Base-by-base conservation (phyloP, 2,329 filamentous ascomycete species). In the Ophiostoma ulmi region DNA sequence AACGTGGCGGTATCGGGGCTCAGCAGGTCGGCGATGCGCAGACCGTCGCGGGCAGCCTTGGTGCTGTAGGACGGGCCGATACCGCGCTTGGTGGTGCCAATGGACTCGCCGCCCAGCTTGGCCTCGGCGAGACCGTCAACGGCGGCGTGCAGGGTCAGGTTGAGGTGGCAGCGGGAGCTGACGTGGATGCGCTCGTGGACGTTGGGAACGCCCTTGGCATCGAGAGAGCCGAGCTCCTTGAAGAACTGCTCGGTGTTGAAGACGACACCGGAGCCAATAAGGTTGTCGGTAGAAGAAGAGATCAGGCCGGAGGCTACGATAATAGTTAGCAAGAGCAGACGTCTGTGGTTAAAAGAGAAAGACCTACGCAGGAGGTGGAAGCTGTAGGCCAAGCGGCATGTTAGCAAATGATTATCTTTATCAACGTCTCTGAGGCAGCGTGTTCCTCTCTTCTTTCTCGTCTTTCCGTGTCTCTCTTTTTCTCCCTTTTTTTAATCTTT, bases 211-310 rank as follows among this genome's bases (percentile, higher is more conserved):
- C 78, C 79, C 76, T 82, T 80, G 26, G 76, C 76, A 55, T 81
- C 78, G 11, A 84, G 78, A 41, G 78, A 79, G 6, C 75, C 70
- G 22, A 83, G 77, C 75, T 84, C 81, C 44, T 75, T 77, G 76
- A 82, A 82, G 74, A 83, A 83, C 58, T 75, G 78, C 8, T 78
- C 72, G 44, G 90, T 84, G 79, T 92, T 86, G 74, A 92, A 88
- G 72, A 91, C 86, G 58, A 87, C 85, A 66, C 84, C 90, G 67
- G 88, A 90, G 72, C 90, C 91, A 77, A 94, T 90, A 71, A 94
- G 82, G 81, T 93, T 94, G 75, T 87, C 84, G 78, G 87, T 91
- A 63, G 82, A 81, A 7, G 90, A 88, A 77, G 90, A 91, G 74
- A 94, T 83, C 72, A 94, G 85, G 72, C 91, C 91, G 70, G 87